Percentiles rank a stretch among this genome's conserved stretches.
phyloP scores from a whole-genome alignment of 2,329 filamentous ascomycete species.

The Alternaria consortialis region DNA sequence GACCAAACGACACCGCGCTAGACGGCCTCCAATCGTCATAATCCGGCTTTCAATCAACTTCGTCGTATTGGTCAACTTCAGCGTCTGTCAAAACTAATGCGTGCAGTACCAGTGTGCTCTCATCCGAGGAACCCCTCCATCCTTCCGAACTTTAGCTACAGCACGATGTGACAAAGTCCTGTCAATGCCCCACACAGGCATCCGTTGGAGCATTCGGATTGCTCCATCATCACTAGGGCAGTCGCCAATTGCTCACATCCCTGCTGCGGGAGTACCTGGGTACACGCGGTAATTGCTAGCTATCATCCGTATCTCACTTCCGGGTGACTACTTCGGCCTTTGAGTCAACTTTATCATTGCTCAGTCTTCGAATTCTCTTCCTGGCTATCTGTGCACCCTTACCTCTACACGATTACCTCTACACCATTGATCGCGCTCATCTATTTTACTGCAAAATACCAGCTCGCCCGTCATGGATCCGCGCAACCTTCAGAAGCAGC shows the following conservation, averaged over 20 bases:
- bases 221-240: constrained; percentile 28
- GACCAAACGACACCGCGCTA: constrained; percentile 23
- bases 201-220: constrained; percentile 25
- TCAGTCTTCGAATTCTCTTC: neutral
- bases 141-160: constrained; percentile 20
- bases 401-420: neutral
- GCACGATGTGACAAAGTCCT: constrained; percentile 17
- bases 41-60: constrained; percentile 25
- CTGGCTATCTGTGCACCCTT: neutral
- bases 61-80: constrained; percentile 37
- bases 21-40: constrained; percentile 28
- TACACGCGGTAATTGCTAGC: constrained; percentile 29
- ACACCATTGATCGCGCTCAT: neutral
- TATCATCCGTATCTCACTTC: constrained; percentile 34
- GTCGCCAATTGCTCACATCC: constrained; percentile 23
- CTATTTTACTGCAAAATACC: neutral
- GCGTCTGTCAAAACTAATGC: constrained; percentile 20
- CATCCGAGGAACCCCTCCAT: constrained; percentile 31
- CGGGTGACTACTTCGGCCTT: constrained; percentile 16
- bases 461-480: constrained; percentile 45
- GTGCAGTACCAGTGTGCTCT: constrained; percentile 20
- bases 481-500: constrained; percentile 47
- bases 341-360: constrained; percentile 2
- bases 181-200: constrained; percentile 28
- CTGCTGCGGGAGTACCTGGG: constrained; percentile 30